These are phyloP conservation scores for Phytophthora hybrid DNA, from an alignment of 352 stramenopile genomes.

Conservation along the genomic window DNA sequence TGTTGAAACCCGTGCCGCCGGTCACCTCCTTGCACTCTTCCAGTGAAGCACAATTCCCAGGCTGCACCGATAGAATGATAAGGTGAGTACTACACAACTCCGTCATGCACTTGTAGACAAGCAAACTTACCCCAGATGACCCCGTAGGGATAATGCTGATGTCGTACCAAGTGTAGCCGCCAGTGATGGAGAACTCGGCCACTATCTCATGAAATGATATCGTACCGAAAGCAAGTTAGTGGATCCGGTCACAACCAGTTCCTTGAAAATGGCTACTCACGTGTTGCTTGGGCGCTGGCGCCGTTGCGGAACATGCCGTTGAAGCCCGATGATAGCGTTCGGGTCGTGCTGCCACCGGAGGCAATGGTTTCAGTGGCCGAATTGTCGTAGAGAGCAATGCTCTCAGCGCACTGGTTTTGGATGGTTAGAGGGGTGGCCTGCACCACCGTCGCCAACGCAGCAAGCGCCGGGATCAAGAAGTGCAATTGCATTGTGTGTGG, in stretches of 20 bases:
- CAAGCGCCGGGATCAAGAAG: constrained; percentile 10
- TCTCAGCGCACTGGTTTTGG: constrained; percentile 54
- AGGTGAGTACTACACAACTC: constrained; percentile 1
- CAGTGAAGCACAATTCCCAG: constrained; percentile 47
- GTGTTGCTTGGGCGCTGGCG: constrained; percentile 47
- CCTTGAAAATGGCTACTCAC: constrained; percentile 10
- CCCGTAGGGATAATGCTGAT: constrained; percentile 63
- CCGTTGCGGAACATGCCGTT: constrained; percentile 68
- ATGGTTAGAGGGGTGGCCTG: constrained; percentile 47
- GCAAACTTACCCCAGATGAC: constrained; percentile 27
- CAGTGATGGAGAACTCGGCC: constrained; percentile 51
- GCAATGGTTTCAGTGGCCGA: constrained; percentile 49
- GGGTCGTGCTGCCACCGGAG: constrained; percentile 40
- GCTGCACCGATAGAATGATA: constrained; percentile 6
- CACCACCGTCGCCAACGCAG: constrained; percentile 22
- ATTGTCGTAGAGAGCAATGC: constrained; percentile 68
- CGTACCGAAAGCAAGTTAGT: constrained; percentile 11
- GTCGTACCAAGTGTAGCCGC: constrained; percentile 55
- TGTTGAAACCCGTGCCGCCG: constrained; percentile 60
- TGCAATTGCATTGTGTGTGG: constrained; percentile 19
- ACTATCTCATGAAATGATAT: constrained; percentile 24
- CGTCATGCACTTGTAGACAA: not conserved
- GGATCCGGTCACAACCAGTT: not conserved
- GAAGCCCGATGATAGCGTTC: constrained; percentile 47
- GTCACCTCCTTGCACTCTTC: constrained; percentile 52